Evolutionary conservation across 2,329 filamentous ascomycete species (phyloP), one percentile per base, ranked within the genome.

Genomic region (Fusarium clavum): DNA sequence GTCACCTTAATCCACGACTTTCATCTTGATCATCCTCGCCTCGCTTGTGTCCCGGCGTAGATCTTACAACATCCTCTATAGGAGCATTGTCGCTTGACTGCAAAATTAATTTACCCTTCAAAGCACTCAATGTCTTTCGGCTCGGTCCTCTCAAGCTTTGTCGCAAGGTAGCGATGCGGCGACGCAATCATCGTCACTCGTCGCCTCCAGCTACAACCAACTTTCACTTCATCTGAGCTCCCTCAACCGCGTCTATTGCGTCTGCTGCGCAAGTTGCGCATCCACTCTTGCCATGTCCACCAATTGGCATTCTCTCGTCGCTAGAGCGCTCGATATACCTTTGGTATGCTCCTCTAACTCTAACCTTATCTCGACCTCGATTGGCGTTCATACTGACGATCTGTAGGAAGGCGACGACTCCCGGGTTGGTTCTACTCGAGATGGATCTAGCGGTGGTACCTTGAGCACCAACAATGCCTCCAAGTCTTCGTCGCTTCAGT

Each of bases 401-500:
- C 16, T 29, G 18, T 32, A 75, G 71, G 59, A 64, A 53, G 54
- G 63, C 25, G 65, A 73, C n/a, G 80, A 82, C 56, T 76, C 79
- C 22, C 76, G 80, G 22, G 71, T 78, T 40, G 80, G 80, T 45
- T 77, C 80, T 29, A 73, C 71, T 40, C 77, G 79, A 48, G 73
- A 80, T 46, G 79, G 77, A 44, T 77, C 79, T 6, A 64, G 67
- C 2, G 76, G 75, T 8, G 80, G 80, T 57, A 81, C 80, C 13
- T 54, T 82, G 25, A 82, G 78, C 51, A 75, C 76, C 27, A 52
- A 73, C 18, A 73, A 75, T 20, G 71, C 61, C 44, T 78, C 72
- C 61, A 81, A 81, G 49, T 77, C 77, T 12, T 75, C 79, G 1
- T 82, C 80, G 12, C 64, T 79, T 10, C 64, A 76, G 32, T 81